phyloP scores from a whole-genome alignment of 805 yeast species.

The Candida nonsorbophila region DNA sequence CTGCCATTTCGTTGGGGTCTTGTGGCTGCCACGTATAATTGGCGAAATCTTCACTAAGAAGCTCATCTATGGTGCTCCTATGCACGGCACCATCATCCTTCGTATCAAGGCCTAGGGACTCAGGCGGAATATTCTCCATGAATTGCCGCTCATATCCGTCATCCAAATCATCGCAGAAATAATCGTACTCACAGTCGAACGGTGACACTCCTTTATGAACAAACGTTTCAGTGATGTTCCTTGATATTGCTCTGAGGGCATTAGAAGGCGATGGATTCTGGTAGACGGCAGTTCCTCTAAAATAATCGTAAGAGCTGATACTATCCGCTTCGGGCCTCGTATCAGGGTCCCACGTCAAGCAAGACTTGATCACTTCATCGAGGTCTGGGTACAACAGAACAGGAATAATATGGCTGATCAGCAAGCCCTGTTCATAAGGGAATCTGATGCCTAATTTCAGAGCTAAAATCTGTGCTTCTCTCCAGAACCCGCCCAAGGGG shows the following conservation, averaged over 20 bases:
- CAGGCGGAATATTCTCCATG: too few species aligned
- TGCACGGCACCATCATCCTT: too few species aligned
- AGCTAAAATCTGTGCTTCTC: conserved; percentile 51
- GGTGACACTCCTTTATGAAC: too few species aligned
- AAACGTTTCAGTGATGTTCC: too few species aligned
- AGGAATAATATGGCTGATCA: conserved; percentile 41
- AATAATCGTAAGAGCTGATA: conserved; percentile 50
- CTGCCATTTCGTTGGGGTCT: neutral
- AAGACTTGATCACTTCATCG: conserved; percentile 39
- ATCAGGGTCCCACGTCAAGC: conserved; percentile 78
- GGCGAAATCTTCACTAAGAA: too few species aligned
- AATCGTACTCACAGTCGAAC: conserved; percentile 1
- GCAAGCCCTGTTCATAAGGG: conserved; percentile 51
- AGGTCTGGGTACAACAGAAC: conserved; percentile 38
- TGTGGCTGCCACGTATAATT: conserved; percentile 2
- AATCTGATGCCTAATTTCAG: conserved; percentile 49
- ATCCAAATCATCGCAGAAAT: conserved; percentile 12
- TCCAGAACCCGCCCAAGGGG: conserved; percentile 74
- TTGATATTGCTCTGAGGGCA: too few species aligned
- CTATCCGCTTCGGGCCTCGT: conserved; percentile 49
- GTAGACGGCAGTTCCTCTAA: conserved; percentile 34
- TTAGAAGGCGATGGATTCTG: too few species aligned
- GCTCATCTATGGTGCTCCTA: too few species aligned
- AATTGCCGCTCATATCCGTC: conserved; percentile 15
- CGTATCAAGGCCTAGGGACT: too few species aligned